Percentiles rank a stretch among this genome's conserved stretches.
Conservation (phyloP, 441 rosid species). For the Monsonia emarginata region DNA sequence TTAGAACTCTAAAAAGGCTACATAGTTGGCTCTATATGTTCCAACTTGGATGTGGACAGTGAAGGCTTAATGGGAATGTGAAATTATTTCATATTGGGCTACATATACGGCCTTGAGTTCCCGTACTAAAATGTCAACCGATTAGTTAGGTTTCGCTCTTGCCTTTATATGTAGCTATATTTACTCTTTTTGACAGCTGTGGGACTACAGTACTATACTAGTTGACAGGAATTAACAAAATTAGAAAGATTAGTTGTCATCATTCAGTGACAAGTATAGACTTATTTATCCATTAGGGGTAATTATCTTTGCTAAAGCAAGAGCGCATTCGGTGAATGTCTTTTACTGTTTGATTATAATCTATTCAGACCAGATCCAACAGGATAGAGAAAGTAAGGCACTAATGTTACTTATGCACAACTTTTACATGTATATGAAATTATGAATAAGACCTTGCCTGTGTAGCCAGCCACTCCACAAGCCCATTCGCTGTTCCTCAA, state of each 20-base stretch:
- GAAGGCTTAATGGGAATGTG: no score
- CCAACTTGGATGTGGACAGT: no score
- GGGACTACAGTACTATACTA: no score
- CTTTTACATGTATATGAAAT: constrained; percentile 6
- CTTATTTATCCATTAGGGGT: neutral
- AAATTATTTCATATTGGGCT: no score
- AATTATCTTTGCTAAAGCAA: neutral
- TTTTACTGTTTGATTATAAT: neutral
- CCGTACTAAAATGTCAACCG: no score
- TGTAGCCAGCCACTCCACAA: constrained; percentile 93
- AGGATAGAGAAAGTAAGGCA: neutral
- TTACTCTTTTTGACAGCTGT: no score
- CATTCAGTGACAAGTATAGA: neutral
- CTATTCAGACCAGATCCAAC: neutral
- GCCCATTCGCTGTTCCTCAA: constrained; percentile 97
- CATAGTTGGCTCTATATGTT: neutral
- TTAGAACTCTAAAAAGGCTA: neutral
- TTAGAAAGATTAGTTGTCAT: neutral
- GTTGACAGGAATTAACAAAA: neutral
- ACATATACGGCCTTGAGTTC: no score
- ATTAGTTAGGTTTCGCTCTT: no score
- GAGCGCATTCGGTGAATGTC: no score
- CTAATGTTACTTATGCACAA: constrained; percentile 12
- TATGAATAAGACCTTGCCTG: constrained; percentile 61
- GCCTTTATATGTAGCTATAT: no score